Evolutionary conservation across 148 eudicot species (phyloP).

Genomic region (Bassia scoparia): DNA sequence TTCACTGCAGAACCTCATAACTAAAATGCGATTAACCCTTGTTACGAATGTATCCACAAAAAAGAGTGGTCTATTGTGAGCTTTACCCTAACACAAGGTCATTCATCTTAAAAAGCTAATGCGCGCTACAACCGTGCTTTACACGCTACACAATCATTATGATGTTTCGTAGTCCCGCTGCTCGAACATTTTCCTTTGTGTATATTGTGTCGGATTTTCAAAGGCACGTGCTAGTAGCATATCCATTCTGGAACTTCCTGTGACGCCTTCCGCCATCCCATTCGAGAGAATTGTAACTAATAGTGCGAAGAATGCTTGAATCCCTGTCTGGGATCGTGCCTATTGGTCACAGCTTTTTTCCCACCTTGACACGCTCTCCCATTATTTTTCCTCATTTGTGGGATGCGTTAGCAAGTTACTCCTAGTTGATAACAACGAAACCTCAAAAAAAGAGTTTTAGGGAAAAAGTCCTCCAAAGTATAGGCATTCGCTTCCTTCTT

Average conservation of each 20-base stretch:
- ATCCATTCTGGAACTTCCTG: not conserved
- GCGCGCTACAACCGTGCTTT: not conserved
- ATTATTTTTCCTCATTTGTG: not conserved
- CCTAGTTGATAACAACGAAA: not conserved
- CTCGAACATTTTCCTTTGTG: not conserved
- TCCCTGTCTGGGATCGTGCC: not conserved
- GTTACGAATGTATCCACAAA: not conserved
- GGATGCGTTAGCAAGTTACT: not conserved
- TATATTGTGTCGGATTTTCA: not conserved
- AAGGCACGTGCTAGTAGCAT: not conserved
- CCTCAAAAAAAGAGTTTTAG: no score
- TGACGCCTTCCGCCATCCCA: constrained; percentile 1
- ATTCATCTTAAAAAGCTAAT: not conserved
- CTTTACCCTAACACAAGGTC: not conserved
- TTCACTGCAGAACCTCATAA: not conserved
- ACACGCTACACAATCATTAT: not conserved
- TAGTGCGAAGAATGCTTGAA: not conserved
- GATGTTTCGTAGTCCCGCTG: not conserved
- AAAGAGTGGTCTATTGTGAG: not conserved
- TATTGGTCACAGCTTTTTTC: not conserved
- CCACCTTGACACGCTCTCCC: no score
- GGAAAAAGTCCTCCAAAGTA: no score
- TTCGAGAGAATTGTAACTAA: not conserved
- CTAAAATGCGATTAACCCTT: not conserved
- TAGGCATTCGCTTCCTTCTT: no score